Base-by-base conservation (phyloP, 1,139 yeast species). In the Taphrina populina region DNA sequence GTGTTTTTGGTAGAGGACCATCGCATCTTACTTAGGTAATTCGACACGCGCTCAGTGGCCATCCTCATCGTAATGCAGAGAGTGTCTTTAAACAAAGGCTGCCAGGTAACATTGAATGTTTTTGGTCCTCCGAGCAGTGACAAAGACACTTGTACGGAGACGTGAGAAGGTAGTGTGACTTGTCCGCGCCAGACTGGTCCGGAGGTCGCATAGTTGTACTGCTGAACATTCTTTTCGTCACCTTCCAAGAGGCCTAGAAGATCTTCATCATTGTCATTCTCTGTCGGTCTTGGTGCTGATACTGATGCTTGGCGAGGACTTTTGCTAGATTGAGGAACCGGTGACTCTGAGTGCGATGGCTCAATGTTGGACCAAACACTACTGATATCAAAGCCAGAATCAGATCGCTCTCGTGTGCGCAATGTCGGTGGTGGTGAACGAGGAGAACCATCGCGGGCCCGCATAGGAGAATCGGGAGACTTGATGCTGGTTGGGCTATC, bases 121-220 rank as follows among this genome's bases (percentile, higher is more conserved):
- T 39, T 69, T 2, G 72, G 70, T 4, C 77, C 73, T 11, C 78
- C 72, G 39, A 76, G 68, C 62, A 76, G 80, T 23, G 67, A 69
- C 2, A 75, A 77, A 3, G 64, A 63, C 6, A 77, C 80, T 4
- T 71, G 65, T 61, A 82, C 78, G 8, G 73, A 69, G 0, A 81
- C 76, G 58, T 80, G 74, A 21, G 79, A 80, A 1, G 82, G 78
- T 70, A 82, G 81, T 2, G 73, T 69, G 4, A 82, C 71, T 15
- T 69, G 70, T 1, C 88, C 88, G 1, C 69, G 61, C 88, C 88
- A 83, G 5, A 41, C 35, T n/a, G 56, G 40, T n/a, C 21, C 32
- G 11, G 10, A 15, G 7, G 7, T 7, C 32, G 4, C 19, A 33
- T 29, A 49, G 33, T 39, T 24, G 21, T 41, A 26, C 8, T 17